A percentile compares a stretch with the other conserved stretches of the same genome.
phyloP scores from a whole-genome alignment of 306 rosid genomes.

The Cicer cuneatum region DNA sequence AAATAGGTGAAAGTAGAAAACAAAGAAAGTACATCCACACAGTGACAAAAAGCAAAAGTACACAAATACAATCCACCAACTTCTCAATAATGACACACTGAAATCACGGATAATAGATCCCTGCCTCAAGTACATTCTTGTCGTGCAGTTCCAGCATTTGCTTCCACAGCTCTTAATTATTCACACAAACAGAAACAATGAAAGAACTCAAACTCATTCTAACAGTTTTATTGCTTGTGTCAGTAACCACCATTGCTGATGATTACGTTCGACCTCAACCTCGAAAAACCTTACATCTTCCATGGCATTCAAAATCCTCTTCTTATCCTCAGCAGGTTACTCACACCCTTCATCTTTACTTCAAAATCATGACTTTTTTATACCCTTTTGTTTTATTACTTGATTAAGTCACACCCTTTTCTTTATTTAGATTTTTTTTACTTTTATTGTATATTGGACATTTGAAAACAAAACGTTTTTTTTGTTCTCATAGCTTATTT shows the following conservation, averaged over 20 bases:
- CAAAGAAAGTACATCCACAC: not conserved
- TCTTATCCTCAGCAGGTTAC: conserved; percentile 82
- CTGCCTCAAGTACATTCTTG: conserved; percentile 42
- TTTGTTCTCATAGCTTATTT: conserved; percentile 8
- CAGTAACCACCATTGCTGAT: conserved; percentile 43
- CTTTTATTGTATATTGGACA: conserved; percentile 8
- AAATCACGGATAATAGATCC: conserved; percentile 1
- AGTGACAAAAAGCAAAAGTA: conserved; percentile 42
- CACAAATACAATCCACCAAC: conserved; percentile 40
- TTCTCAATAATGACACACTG: conserved; percentile 24
- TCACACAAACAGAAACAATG: conserved; percentile 46
- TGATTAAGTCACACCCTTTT: not conserved
- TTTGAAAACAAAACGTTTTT: not conserved
- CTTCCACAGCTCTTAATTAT: conserved; percentile 14
- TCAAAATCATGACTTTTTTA: conserved; percentile 3
- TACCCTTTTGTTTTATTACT: conserved; percentile 26
- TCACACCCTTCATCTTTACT: not conserved
- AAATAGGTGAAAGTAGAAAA: too few species aligned
- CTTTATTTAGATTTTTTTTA: not conserved
- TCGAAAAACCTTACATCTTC: conserved; percentile 68
- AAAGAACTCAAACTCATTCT: conserved; percentile 42
- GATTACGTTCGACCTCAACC: conserved; percentile 81
- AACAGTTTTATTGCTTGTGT: conserved; percentile 40
- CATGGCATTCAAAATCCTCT: conserved; percentile 56
- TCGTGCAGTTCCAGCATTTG: conserved; percentile 44